A percentile compares a stretch with the other conserved stretches of the same genome.
phyloP scores from a whole-genome alignment of 1,284 basidiomycete species.

The Cryptococcus wingfieldii region DNA sequence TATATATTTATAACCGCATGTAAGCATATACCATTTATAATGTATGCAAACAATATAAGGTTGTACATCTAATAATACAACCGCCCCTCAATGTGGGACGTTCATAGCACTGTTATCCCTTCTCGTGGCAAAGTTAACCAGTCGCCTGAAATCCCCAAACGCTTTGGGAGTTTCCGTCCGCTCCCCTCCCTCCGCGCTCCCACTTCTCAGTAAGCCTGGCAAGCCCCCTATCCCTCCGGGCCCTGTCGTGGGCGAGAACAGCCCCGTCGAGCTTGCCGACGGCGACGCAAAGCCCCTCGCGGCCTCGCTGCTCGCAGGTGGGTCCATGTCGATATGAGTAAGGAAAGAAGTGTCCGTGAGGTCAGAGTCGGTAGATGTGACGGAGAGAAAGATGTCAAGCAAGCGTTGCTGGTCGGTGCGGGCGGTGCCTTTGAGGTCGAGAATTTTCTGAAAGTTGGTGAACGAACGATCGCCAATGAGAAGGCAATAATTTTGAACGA shows the following conservation, averaged over 20 bases:
- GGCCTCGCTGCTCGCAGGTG: constrained; percentile 4
- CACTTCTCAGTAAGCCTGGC: constrained; percentile 23
- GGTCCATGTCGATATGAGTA: constrained; percentile 87
- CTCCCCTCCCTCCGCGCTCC: constrained; percentile 42
- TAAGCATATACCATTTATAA: neutral
- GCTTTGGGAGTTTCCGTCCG: constrained; percentile 61
- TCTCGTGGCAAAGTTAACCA: constrained; percentile 78
- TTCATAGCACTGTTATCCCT: constrained; percentile 17
- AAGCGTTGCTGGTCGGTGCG: constrained; percentile 81
- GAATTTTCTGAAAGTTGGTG: constrained; percentile 96
- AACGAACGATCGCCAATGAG: constrained; percentile 88
- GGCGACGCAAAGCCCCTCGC: constrained; percentile 19
- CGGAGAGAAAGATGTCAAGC: constrained; percentile 82
- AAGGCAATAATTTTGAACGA: constrained; percentile 88
- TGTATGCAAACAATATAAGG: no score
- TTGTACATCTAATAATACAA: neutral
- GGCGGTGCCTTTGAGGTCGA: constrained; percentile 90
- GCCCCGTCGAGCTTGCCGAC: constrained; percentile 19
- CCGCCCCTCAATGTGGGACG: neutral
- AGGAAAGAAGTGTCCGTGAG: constrained; percentile 84
- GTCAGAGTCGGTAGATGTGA: constrained; percentile 81
- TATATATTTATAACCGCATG: neutral
- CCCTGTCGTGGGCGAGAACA: constrained; percentile 26
- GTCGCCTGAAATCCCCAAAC: constrained; percentile 75
- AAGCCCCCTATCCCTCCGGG: constrained; percentile 6